Base-by-base conservation (phyloP, 2,329 filamentous ascomycete genomes). In the Stemphylium beticola region DNA sequence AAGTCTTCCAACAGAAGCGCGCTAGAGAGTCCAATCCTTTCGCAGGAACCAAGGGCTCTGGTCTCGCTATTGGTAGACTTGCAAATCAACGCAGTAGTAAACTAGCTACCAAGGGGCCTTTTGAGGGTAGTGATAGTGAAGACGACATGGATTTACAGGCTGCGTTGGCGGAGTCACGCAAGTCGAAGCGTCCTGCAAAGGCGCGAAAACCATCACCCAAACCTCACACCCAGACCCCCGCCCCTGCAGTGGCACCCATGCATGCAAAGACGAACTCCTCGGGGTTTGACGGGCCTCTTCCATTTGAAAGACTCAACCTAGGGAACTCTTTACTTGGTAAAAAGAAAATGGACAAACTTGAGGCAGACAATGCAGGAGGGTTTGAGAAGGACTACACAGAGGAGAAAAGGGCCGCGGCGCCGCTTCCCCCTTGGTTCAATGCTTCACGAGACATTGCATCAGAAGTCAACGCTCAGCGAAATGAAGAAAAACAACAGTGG, bases 291-390 rank as follows among this genome's bases (percentile, higher is more conserved):
- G 93, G 93, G 0, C 92, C 93, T 0, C 76, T 99, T 4, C 95
- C 95, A 0, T 99, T 99, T 68, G 92, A 96, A 64, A 93, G 83
- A 45, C 77, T 88, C 6, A 83, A 92, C 68, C 81, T 96, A 1
- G 86, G 89, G 39, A 87, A 85, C 46, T 87, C 85, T 32, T 74
- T 79, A 10, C 72, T 78, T 12, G 79, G 77, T 24, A 82, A 77
- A 72, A 83, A 79, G 73, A 84, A 79, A 64, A 81, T 77, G 78
- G 79, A 79, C 66, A 81, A 75, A 61, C 77, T 78, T 47, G 77
- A 83, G 53, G 79, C 83, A 47, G 82, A 84, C 5, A 74, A 79
- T 55, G 83, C 85, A 33, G 88, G 88, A 18, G 89, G 88, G 0
- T 91, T 92, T 65, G 83, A 88, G 50, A 84, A 79, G 60, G 80